These are phyloP conservation scores for Macrolepiota albuminosa DNA, from an alignment of 768 basidiomycete species.

Conservation along the genomic window DNA sequence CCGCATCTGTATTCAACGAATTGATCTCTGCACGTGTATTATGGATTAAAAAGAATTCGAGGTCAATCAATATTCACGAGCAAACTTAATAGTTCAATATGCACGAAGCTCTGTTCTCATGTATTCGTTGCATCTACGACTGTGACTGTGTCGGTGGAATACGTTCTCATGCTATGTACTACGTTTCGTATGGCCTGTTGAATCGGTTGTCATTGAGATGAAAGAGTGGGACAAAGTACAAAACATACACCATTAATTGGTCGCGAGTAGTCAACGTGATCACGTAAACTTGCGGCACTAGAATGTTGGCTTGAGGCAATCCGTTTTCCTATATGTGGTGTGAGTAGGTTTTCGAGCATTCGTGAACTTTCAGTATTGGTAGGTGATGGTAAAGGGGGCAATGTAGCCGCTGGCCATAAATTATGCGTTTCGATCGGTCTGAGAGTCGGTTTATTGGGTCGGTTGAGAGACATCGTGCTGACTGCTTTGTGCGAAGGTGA, in stretches of 20 bases:
- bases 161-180: conserved; percentile 27
- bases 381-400: conserved; percentile 24
- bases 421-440: conserved; percentile 2
- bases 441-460: conserved; percentile 13
- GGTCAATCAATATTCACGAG: background rate
- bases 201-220: background rate
- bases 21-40: conserved; percentile 26
- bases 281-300: conserved; percentile 31
- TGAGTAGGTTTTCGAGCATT: conserved; percentile 25
- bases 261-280: conserved; percentile 36
- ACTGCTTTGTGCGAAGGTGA: background rate
- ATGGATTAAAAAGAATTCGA: conserved; percentile 1
- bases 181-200: conserved; percentile 24
- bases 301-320: conserved; percentile 19
- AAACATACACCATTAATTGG: conserved; percentile 28
- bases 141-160: conserved; percentile 11
- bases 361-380: conserved; percentile 24
- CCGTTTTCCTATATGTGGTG: conserved; percentile 20
- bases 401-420: conserved; percentile 22
- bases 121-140: background rate
- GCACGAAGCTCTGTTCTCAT: background rate
- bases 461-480: conserved; percentile 9
- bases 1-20: conserved; percentile 39
- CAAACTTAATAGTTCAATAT: background rate
- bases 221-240: background rate